Percentiles rank a stretch among this genome's conserved stretches.
phyloP scores from a whole-genome alignment of 2,329 filamentous ascomycete genomes.

The Aspergillus candidus region DNA sequence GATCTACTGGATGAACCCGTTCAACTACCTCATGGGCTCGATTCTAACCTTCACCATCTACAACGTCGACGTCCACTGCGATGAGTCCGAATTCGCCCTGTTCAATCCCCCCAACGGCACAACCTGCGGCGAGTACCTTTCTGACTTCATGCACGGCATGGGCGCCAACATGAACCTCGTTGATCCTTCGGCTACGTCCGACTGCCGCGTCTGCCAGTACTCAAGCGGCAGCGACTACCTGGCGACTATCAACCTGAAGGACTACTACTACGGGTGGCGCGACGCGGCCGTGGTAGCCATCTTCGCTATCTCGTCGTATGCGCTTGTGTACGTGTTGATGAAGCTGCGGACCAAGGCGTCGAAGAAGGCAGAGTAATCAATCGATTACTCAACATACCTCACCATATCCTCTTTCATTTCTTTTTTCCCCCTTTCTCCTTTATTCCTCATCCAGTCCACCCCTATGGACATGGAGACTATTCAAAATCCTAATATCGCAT shows the following conservation, averaged over 20 bases:
- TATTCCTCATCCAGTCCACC: too few species aligned
- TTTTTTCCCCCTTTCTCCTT: background rate
- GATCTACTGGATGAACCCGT: constrained; percentile 28
- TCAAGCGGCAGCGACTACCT: constrained; percentile 55
- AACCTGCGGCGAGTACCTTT: constrained; percentile 56
- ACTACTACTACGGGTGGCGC: constrained; percentile 61
- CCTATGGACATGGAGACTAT: too few species aligned
- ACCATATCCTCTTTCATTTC: background rate
- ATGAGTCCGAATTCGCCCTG: constrained; percentile 19
- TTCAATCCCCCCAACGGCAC: constrained; percentile 33
- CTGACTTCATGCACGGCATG: constrained; percentile 43
- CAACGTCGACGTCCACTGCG: constrained; percentile 20
- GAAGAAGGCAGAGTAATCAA: constrained; percentile 27
- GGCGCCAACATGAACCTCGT: constrained; percentile 49
- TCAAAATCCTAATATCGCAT: too few species aligned
- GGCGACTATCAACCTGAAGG: constrained; percentile 51
- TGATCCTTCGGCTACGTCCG: constrained; percentile 52
- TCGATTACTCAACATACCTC: too few species aligned
- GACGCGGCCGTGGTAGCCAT: constrained; percentile 55
- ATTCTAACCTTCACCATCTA: constrained; percentile 22
- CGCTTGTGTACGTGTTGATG: constrained; percentile 38
- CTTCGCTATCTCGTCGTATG: constrained; percentile 52
- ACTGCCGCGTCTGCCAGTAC: constrained; percentile 59
- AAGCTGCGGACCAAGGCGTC: constrained; percentile 31
- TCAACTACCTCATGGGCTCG: constrained; percentile 28